Base-by-base conservation (phyloP, 73 alveolate species). In the Paramecium biaurelia region DNA sequence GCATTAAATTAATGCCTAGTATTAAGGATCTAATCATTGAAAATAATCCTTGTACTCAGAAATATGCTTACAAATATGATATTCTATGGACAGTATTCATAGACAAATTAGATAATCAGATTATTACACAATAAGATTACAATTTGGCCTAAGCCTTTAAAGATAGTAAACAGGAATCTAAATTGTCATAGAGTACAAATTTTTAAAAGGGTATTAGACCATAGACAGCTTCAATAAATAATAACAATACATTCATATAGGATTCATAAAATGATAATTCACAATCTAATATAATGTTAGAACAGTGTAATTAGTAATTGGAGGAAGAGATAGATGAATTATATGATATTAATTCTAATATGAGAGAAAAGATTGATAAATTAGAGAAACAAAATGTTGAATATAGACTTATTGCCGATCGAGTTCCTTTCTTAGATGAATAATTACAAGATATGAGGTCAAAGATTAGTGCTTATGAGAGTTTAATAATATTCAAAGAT, bases 361-460 rank as follows among this genome's bases (percentile, higher is more conserved):
- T 14, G 7, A 72, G 56, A 38, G 86, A 72, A 10, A 72, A 72
- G 18, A 38, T 72, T 1, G 86, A 72, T 28, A 34, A 37, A 34
- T 7, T 72, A 3, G 86, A 72, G 21, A 72, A 18, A 7, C 18
- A 72, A 12, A 72, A 72, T 42, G n/a, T 72, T 35, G 86, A 72
- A 72, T 72, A 35, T 11, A 72, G 86, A 38, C 1, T 12, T 10
- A 38, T 35, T 15, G 86, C 86, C 15, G 58, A 72, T 34, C 7
- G 35, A n/a, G 86, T 72, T 20, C 86, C 86, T 35, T 72, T 35
- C 35, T 72, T 72, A 72, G 86, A 72, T 15, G 86, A 72, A 35
- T 72, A 72, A 72, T 14, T 72, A 38, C 5, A 23, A 72, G 86
- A 72, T 35, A 32, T 72, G 56, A 72, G 86, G n/a, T 20, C 56